Conservation (phyloP, 768 basidiomycete species). For the Multifurca ochricompacta region DNA sequence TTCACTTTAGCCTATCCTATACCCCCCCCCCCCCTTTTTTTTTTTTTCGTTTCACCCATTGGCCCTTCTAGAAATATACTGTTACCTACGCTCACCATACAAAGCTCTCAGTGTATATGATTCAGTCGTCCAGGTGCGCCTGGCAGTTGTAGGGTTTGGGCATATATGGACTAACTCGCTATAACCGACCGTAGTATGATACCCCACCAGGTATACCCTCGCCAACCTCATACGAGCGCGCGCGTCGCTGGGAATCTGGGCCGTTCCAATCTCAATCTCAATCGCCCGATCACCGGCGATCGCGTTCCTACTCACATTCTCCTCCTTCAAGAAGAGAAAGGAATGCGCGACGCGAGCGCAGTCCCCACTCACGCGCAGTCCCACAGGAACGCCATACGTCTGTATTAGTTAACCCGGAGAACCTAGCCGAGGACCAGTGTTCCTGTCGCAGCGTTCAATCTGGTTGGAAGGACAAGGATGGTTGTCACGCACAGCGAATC, state of each 20-base stretch:
- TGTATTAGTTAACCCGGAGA: not conserved
- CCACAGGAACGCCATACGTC: not conserved
- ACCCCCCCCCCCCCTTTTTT: too few relatives aligned
- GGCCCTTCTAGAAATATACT: constrained; percentile 66
- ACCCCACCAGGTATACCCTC: constrained; percentile 33
- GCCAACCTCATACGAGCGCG: constrained; percentile 29
- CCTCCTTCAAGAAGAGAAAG: constrained; percentile 22
- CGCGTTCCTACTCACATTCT: constrained; percentile 6
- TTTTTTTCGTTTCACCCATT: not conserved
- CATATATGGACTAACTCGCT: not conserved
- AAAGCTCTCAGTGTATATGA: constrained; percentile 81
- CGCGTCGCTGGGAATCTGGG: constrained; percentile 26
- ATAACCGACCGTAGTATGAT: constrained; percentile 48
- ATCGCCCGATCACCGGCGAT: constrained; percentile 23
- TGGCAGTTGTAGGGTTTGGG: not conserved
- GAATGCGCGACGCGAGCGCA: not conserved
- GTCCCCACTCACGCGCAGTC: not conserved
- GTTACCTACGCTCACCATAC: constrained; percentile 82
- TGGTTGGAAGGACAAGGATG: not conserved
- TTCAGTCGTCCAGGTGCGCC: constrained; percentile 61
- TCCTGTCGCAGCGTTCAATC: not conserved
- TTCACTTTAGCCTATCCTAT: constrained; percentile 8
- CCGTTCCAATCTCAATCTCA: constrained; percentile 21
- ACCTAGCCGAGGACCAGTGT: not conserved
- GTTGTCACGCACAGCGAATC: not conserved